Evolutionary conservation across 768 basidiomycete species (phyloP).

Genomic region (Lentinula aciculospora): DNA sequence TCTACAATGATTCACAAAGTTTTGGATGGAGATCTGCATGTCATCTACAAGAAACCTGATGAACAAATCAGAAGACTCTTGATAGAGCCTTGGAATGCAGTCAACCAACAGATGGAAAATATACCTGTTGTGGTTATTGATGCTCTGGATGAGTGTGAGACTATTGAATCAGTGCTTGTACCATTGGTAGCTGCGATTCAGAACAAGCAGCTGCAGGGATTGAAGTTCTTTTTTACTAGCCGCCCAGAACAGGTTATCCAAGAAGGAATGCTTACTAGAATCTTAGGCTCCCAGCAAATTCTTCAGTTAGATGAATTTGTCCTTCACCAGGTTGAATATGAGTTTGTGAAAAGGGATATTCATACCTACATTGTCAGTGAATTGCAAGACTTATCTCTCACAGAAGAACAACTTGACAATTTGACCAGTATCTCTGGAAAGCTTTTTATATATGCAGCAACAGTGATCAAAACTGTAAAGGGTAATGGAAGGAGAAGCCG

Average conservation of each 20-base stretch:
- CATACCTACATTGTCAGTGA: neutral
- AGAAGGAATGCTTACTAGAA: neutral
- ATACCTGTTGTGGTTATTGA: neutral
- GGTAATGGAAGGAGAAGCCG: neutral
- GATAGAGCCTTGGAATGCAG: neutral
- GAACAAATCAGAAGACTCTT: neutral
- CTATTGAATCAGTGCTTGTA: neutral
- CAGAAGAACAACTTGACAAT: neutral
- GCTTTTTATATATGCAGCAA: conserved; percentile 5
- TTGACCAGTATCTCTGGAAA: neutral
- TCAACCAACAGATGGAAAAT: neutral
- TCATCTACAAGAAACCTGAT: neutral
- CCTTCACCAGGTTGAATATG: neutral
- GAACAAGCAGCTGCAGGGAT: neutral
- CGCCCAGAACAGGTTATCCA: neutral
- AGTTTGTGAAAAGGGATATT: neutral
- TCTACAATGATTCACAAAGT: neutral
- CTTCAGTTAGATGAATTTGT: neutral
- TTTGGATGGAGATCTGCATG: neutral
- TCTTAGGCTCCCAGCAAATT: neutral
- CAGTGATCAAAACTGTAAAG: neutral
- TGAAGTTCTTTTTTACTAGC: conserved; percentile 3
- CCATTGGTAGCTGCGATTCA: neutral
- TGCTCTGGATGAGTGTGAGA: conserved; percentile 4
- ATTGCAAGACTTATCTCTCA: neutral